Conservation (phyloP, 345 rosid genomes). For the Aurinia saxatilis region DNA sequence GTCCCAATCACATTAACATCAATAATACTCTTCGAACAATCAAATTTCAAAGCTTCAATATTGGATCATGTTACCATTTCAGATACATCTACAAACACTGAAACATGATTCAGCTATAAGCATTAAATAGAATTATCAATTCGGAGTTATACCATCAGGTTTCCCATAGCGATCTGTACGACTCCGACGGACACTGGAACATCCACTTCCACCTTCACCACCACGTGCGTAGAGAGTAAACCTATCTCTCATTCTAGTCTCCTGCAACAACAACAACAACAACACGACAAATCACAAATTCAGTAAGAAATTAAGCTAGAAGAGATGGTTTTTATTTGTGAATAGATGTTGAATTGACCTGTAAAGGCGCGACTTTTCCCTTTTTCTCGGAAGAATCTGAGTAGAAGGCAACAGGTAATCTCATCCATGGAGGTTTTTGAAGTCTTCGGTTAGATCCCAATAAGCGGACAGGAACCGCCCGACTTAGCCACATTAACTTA, state of each 20-base stretch:
- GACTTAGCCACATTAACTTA: conserved; percentile 24
- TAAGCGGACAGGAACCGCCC: conserved; percentile 11
- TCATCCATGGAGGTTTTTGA: conserved; percentile 28
- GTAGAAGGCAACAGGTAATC: not conserved
- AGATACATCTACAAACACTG: not conserved
- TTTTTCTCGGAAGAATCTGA: conserved; percentile 38
- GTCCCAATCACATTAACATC: conserved; percentile 5
- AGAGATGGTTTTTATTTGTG: not conserved
- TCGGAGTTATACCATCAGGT: conserved; percentile 29
- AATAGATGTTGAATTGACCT: conserved; percentile 15
- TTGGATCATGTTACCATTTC: not conserved
- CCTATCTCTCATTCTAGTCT: conserved; percentile 47
- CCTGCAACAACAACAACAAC: conserved; percentile 6
- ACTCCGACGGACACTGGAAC: conserved; percentile 29
- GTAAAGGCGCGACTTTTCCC: conserved; percentile 46
- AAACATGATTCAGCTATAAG: not conserved
- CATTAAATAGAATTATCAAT: too few relatives aligned
- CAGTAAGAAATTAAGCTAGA: not conserved
- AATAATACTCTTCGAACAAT: not conserved
- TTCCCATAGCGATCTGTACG: conserved; percentile 32
- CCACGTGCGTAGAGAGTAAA: conserved; percentile 32
- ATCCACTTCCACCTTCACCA: conserved; percentile 35
- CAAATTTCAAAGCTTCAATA: not conserved
- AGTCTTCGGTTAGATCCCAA: conserved; percentile 4
- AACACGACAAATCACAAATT: too few relatives aligned